A percentile compares a stretch with the other conserved stretches of the same genome.
These are phyloP conservation scores for Butyriboletus pseudospeciosus DNA, from an alignment of 1,284 basidiomycete genomes.

Conservation along the genomic window DNA sequence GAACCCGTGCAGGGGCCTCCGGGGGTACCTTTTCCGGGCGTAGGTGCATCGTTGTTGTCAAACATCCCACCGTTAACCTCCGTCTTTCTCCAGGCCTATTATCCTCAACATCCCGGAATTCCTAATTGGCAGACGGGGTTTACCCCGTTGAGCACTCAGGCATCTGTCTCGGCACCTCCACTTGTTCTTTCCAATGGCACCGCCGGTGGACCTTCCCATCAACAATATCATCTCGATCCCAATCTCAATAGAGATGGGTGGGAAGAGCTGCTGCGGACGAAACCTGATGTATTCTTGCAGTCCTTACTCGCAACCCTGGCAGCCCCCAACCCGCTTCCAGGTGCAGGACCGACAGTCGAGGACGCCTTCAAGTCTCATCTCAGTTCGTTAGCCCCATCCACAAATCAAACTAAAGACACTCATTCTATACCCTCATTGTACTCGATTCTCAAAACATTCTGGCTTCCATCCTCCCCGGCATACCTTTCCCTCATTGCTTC, in stretches of 20 bases:
- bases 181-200: constrained; percentile 24
- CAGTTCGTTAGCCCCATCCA: constrained; percentile 48
- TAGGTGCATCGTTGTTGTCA: constrained; percentile 8
- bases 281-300: constrained; percentile 53
- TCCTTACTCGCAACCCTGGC: constrained; percentile 52
- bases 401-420: constrained; percentile 37
- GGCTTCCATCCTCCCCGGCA: constrained; percentile 67
- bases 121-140: constrained; percentile 32
- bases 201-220: constrained; percentile 23
- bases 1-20: constrained; percentile 18
- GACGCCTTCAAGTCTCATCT: constrained; percentile 71
- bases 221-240: constrained; percentile 46
- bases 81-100: constrained; percentile 26
- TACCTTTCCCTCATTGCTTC: constrained; percentile 73
- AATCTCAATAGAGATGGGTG: constrained; percentile 57
- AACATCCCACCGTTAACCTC: background rate
- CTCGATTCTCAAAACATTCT: constrained; percentile 70
- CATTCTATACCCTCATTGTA: constrained; percentile 62
- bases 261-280: constrained; percentile 50
- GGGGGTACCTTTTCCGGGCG: constrained; percentile 31
- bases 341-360: constrained; percentile 56
- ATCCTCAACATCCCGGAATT: constrained; percentile 33
- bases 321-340: constrained; percentile 54
- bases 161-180: constrained; percentile 36
- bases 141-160: constrained; percentile 18